A percentile compares a stretch with the other conserved stretches of the same genome.
Conservation (phyloP, 106 monocot species). For the Ottelia alismoides region DNA sequence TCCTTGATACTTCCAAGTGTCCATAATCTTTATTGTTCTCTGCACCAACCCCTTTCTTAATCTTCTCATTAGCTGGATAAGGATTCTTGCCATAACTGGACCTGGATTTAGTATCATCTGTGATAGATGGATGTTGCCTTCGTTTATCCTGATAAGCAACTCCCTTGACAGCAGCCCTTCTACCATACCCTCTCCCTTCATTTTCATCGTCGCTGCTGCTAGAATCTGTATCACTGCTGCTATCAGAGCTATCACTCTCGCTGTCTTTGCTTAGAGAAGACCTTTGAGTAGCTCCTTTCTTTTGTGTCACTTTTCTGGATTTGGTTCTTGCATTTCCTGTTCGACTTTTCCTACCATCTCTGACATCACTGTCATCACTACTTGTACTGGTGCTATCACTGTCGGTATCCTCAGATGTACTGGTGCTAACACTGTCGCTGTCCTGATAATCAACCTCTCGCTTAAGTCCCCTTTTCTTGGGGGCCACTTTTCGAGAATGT, state of each 20-base stretch:
- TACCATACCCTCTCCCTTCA: slow-evolving; percentile 1
- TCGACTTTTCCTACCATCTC: too few species aligned
- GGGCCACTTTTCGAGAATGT: too few species aligned
- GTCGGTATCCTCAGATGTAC: slow-evolving; percentile 8
- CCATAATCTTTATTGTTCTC: not conserved
- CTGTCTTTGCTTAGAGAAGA: too few species aligned
- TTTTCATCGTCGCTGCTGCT: not conserved
- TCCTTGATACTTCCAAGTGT: slow-evolving; percentile 1
- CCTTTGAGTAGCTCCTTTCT: too few species aligned
- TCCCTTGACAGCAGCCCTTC: slow-evolving; percentile 5
- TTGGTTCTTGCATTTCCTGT: too few species aligned
- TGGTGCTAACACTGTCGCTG: too few species aligned
- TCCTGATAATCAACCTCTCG: slow-evolving; percentile 1
- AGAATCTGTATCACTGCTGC: slow-evolving; percentile 12
- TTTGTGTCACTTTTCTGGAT: too few species aligned
- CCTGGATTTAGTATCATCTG: not conserved
- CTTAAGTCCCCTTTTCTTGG: not conserved
- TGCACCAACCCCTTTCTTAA: not conserved
- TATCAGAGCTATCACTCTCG: slow-evolving; percentile 14
- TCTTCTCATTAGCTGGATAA: not conserved
- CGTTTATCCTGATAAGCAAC: not conserved
- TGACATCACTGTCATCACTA: too few species aligned
- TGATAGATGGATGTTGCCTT: not conserved
- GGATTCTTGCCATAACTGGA: not conserved
- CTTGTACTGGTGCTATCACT: too few species aligned